These are phyloP conservation scores for Gossypium gossypioides DNA, from an alignment of 441 rosid species.

Conservation along the genomic window DNA sequence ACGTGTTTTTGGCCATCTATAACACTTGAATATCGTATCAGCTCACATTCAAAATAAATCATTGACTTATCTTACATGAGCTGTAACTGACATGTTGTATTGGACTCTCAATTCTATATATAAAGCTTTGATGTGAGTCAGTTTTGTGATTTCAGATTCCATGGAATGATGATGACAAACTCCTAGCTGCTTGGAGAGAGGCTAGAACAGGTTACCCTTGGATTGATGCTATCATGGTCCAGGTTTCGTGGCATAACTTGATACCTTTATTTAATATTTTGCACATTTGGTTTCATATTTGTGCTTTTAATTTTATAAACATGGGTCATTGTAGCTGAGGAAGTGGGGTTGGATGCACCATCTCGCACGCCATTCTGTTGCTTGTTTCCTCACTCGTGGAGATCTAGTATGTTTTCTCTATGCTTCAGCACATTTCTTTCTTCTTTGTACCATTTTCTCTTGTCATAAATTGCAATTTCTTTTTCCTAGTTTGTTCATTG, in stretches of 20 bases:
- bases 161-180: conserved; percentile 61
- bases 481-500: conserved; percentile 77
- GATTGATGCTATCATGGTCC: conserved; percentile 97
- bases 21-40: neutral
- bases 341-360: conserved; percentile 99
- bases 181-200: conserved; percentile 82
- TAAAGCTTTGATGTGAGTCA: neutral
- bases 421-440: neutral
- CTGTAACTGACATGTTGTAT: neutral
- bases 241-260: conserved; percentile 38
- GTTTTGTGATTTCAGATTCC: conserved; percentile 53
- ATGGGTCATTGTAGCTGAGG: conserved; percentile 44
- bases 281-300: neutral
- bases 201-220: conserved; percentile 90
- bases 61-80: neutral
- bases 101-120: neutral
- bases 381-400: conserved; percentile 90
- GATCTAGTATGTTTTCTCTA: conserved; percentile 53
- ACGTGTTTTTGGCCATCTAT: neutral
- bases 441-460: conserved; percentile 4
- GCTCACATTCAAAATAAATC: neutral
- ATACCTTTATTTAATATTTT: conserved; percentile 2
- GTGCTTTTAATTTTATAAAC: neutral
- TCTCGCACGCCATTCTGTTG: conserved; percentile 83
- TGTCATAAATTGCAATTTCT: conserved; percentile 23